Evolutionary conservation across 2,329 filamentous ascomycete genomes (phyloP), one percentile per base, ranked within the genome.

Genomic region (Parastagonospora avenae): DNA sequence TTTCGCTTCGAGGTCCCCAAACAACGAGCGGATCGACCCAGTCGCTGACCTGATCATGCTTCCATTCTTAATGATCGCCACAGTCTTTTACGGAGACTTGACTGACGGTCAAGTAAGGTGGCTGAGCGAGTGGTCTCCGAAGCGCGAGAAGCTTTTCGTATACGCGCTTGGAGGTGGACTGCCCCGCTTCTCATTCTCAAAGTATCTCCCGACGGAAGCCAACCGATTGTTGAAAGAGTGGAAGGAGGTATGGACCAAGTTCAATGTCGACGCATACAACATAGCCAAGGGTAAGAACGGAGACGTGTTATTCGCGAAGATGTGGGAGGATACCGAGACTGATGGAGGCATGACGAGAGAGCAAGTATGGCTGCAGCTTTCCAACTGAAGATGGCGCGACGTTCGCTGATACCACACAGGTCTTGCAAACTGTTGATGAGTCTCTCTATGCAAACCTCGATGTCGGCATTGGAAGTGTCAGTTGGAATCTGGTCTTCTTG

Each of bases 401-500:
- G 10, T 12, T 24, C 14, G 15, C 24, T 43, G 15, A 43, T 14
- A n/a, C 11, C 19, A 15, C 14, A 15, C n/a, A 46, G 19, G 11
- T 55, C 7, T 31, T 74, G 1, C 77, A 78, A 29, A 80, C 77
- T 0, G 50, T 79, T 4, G 76, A 80, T 49, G 78, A 80, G 54
- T 66, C 68, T 14, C 66, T 80, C 0, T 80, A 71, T 50, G 77
- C 76, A 4, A 80, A 80, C 50, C 64, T 80, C 1, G 78, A 80
- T 46, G 77, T 80, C 6, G 78, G 75, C 0, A 70, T 69, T 1
- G 73, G 74, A 8, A 74, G 58, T 1, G 46, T 79, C 0, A 74
- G 74, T 0, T 80, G 78, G 76, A 74, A 68, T 32, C 49, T 76
- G 1, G 57, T 78, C 0, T 74, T 77, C 33, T 59, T 81, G 0